Evolutionary conservation across 139 green algal species (phyloP).

Genomic region (Pleodorina starrii): DNA sequence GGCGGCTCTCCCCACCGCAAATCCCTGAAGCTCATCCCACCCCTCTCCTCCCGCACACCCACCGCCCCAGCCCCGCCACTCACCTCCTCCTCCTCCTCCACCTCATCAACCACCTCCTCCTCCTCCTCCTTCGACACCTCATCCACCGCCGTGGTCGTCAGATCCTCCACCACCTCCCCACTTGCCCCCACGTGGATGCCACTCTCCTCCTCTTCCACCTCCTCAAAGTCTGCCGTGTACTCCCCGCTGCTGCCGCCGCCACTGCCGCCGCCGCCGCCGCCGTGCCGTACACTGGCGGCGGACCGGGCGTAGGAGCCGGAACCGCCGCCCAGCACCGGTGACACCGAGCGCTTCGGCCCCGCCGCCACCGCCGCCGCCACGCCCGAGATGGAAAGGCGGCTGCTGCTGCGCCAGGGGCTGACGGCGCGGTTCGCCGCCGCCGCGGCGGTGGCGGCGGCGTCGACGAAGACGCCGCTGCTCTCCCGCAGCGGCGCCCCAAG

Average conservation of each 20-base stretch:
- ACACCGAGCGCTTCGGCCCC: not conserved
- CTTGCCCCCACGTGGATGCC: not conserved
- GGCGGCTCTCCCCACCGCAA: too few relatives aligned
- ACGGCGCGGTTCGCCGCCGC: not conserved
- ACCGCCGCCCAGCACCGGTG: not conserved
- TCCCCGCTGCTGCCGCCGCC: not conserved
- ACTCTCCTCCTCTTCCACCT: slow-evolving; percentile 15
- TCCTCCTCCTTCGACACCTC: too few relatives aligned
- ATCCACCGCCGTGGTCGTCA: too few relatives aligned
- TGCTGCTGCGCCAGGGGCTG: not conserved
- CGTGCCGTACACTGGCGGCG: not conserved
- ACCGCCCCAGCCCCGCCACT: not conserved
- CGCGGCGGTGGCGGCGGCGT: not conserved
- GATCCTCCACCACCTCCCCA: not conserved
- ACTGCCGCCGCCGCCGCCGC: not conserved
- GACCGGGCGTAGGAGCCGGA: not conserved
- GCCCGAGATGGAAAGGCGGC: not conserved
- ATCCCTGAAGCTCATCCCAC: too few relatives aligned
- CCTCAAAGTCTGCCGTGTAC: slow-evolving; percentile 11
- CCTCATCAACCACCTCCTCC: not conserved
- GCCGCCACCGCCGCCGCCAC: not conserved
- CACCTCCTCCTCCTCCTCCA: not conserved
- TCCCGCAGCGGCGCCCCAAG: not conserved
- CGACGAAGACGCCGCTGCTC: not conserved
- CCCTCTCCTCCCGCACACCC: too few relatives aligned